Evolutionary conservation across 2,329 filamentous ascomycete genomes (phyloP).

Genomic region (Rhytidhysteron rufulum): DNA sequence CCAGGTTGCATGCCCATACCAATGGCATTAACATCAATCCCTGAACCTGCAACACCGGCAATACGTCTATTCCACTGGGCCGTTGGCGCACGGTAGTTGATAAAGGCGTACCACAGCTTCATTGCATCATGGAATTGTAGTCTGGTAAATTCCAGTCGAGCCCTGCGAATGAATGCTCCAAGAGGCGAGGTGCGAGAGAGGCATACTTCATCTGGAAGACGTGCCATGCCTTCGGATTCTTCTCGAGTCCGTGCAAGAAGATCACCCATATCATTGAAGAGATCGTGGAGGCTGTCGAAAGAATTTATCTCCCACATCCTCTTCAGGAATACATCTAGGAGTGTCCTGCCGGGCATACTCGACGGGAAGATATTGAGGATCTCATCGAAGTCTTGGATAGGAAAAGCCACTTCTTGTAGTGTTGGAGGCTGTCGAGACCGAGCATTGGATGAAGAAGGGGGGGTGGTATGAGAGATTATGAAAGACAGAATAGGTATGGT

Average conservation of each 20-base stretch:
- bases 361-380: conserved; percentile 44
- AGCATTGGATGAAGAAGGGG: conserved; percentile 17
- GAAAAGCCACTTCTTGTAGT: conserved; percentile 31
- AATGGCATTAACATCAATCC: conserved; percentile 60
- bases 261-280: conserved; percentile 60
- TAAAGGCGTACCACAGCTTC: conserved; percentile 77
- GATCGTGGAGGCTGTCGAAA: conserved; percentile 72
- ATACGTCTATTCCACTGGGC: conserved; percentile 54
- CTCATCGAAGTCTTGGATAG: conserved; percentile 43
- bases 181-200: conserved; percentile 73
- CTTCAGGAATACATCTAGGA: conserved; percentile 83
- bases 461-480: conserved; percentile 66
- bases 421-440: conserved; percentile 18
- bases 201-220: conserved; percentile 45
- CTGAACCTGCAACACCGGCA: conserved; percentile 22
- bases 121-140: conserved; percentile 76
- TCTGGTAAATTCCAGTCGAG: conserved; percentile 73
- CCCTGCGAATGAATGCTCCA: conserved; percentile 73
- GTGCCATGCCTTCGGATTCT: conserved; percentile 51
- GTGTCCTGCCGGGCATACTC: conserved; percentile 65
- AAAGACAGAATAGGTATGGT: conserved; percentile 75
- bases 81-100: conserved; percentile 75
- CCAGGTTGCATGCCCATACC: conserved; percentile 54
- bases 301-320: conserved; percentile 82
- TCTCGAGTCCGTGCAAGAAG: conserved; percentile 62